Percentiles rank a stretch among this genome's conserved stretches.
Conservation (phyloP, 768 basidiomycete genomes). For the Tephrocybe sp. region DNA sequence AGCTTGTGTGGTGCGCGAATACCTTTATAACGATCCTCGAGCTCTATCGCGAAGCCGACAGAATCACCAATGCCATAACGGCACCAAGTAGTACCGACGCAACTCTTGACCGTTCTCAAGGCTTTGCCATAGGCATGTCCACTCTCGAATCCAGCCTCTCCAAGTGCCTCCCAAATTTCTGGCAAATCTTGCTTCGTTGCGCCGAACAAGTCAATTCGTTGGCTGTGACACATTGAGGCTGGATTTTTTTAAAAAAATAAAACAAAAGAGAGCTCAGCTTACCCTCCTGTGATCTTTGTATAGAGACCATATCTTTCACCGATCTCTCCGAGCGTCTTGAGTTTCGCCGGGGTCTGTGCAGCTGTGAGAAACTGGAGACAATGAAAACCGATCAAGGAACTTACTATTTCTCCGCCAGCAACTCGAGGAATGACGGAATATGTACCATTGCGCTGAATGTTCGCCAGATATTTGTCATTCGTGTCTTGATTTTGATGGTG, state of each 20-base stretch:
- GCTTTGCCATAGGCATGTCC: constrained; percentile 74
- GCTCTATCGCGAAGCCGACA: constrained; percentile 66
- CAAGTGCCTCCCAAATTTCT: constrained; percentile 62
- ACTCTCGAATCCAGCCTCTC: constrained; percentile 67
- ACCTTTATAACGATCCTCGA: constrained; percentile 73
- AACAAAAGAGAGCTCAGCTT: neutral
- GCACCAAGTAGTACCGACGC: constrained; percentile 73
- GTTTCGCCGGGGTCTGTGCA: constrained; percentile 50
- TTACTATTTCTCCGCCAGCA: constrained; percentile 57
- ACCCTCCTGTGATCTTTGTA: constrained; percentile 37
- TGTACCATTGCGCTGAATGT: constrained; percentile 70
- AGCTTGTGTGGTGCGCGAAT: constrained; percentile 40
- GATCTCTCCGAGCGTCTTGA: constrained; percentile 61
- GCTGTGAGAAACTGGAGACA: too few relatives aligned
- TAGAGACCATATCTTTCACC: constrained; percentile 68
- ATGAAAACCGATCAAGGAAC: too few relatives aligned
- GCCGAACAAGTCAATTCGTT: constrained; percentile 71
- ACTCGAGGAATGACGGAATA: constrained; percentile 74
- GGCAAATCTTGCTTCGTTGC: constrained; percentile 69
- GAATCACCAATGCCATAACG: constrained; percentile 74
- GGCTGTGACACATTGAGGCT: constrained; percentile 30
- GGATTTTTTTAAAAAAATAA: neutral
- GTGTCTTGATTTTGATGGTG: constrained; percentile 74
- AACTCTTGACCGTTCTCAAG: constrained; percentile 73
- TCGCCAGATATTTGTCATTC: constrained; percentile 68